phyloP scores from a whole-genome alignment of 225 moss, liverwort and hornwort genomes.

The Thuidium tamariscinum region DNA sequence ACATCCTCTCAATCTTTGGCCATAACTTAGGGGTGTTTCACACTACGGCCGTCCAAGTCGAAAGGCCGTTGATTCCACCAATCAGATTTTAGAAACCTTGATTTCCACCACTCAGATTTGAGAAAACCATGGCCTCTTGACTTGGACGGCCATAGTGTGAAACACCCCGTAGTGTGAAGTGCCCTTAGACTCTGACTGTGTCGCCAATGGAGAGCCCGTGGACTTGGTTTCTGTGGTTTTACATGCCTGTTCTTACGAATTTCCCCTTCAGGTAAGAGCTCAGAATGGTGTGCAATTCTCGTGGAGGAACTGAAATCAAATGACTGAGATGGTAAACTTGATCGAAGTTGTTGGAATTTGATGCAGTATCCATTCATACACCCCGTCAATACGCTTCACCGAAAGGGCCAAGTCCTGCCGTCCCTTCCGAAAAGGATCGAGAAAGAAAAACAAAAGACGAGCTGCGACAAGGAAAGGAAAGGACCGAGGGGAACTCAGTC shows the following conservation, averaged over 20 bases:
- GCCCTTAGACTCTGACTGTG: neutral
- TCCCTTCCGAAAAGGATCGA: neutral
- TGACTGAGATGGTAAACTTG: neutral
- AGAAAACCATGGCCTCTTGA: too few relatives aligned
- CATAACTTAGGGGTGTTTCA: too few relatives aligned
- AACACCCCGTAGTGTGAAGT: too few relatives aligned
- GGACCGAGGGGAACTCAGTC: neutral
- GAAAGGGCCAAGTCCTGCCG: neutral
- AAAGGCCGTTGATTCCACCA: too few relatives aligned
- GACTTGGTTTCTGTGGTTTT: neutral
- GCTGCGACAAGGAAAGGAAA: neutral
- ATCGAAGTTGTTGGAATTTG: neutral
- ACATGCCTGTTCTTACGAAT: neutral
- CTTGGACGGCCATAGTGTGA: too few relatives aligned
- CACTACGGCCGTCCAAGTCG: too few relatives aligned
- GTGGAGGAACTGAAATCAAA: neutral
- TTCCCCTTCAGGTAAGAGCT: rapidly evolving
- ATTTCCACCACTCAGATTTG: too few relatives aligned
- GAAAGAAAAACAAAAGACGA: too few relatives aligned
- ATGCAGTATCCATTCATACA: neutral
- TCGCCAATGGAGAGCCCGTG: too few relatives aligned
- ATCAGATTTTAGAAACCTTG: too few relatives aligned
- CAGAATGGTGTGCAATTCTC: neutral
- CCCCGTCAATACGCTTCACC: neutral
- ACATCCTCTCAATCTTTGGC: too few relatives aligned